Evolutionary conservation across 1,139 yeast species (phyloP), one percentile per base, ranked within the genome.

Genomic region (Nadsonia starkeyi-henricii): DNA sequence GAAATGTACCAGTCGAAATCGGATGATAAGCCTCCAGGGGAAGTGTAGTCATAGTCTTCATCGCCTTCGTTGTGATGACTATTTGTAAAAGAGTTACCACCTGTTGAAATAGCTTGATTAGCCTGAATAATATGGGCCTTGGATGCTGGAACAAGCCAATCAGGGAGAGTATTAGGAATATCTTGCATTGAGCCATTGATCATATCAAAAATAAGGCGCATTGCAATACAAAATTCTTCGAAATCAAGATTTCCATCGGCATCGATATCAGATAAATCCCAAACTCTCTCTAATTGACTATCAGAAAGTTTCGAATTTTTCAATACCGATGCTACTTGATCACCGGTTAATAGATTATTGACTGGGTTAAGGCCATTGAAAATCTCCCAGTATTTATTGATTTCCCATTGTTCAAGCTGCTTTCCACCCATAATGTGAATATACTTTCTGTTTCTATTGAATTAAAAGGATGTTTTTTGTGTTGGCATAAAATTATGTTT

Each of bases 1-100:
- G 95, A 81, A 54, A 91, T 88, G 67, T 91, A 91, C 98, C 98
- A 91, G 61, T 89, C 95, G 61, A 91, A 85, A 58, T 84, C 85
- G 46, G 79, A 75, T 39, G 80, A 71, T 49, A 83, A 70, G 5
- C 72, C 65, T 47, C 72, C 69, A 9, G 28, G 9, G 5, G 39
- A 33, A 42, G 76, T 80, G 48, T 75, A 75, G 55, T 77, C 77
- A 51, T 76, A 79, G 55, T 73, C 75, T 51, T 73, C 75, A 55
- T 70, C 70, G 17, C 17, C 12, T 53, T 69, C 63, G 51, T 62
- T 63, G 50, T 62, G 60, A 44, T 51, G 47, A 19, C 37, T 9
- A 43, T 39, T 43, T 13, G 15, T n/a, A 15, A 33, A 33, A 23
- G 28, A 23, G 4, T 33, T 15, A n/a, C 39, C 39, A 15, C 46